A percentile compares a stretch with the other conserved stretches of the same genome.
Conservation (phyloP, 805 yeast genomes). For the Hanseniaspora occidentalis region DNA sequence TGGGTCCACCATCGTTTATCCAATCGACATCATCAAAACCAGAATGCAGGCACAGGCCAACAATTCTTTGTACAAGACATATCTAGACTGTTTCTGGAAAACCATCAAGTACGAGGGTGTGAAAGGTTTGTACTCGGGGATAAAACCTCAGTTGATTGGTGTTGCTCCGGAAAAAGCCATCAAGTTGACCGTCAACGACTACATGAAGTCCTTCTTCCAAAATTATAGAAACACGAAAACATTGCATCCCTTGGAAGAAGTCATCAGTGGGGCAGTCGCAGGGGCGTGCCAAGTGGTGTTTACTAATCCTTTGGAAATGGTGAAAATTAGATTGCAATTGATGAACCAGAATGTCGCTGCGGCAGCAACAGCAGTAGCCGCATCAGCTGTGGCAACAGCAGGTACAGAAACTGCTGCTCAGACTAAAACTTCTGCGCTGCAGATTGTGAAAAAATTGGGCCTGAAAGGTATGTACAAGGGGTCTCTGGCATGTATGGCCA, state of each 20-base stretch:
- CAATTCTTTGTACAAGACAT: constrained; percentile 57
- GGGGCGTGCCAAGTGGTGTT: constrained; percentile 95
- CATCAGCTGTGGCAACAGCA: no score
- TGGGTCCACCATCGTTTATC: constrained; percentile 97
- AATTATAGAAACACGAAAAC: constrained; percentile 33
- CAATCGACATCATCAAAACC: constrained; percentile 91
- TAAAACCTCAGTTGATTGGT: constrained; percentile 89
- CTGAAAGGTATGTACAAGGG: constrained; percentile 83
- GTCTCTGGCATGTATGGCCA: constrained; percentile 75
- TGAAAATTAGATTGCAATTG: constrained; percentile 87
- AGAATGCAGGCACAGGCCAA: constrained; percentile 94
- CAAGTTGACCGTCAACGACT: constrained; percentile 86
- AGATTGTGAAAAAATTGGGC: constrained; percentile 70
- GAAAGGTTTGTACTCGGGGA: constrained; percentile 80
- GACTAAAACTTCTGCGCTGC: constrained; percentile 27
- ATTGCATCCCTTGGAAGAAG: constrained; percentile 40
- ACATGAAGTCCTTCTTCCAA: constrained; percentile 66
- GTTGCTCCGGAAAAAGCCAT: constrained; percentile 98
- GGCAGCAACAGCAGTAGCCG: constrained; percentile 27
- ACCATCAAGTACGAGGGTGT: constrained; percentile 69
- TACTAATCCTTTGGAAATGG: constrained; percentile 93
- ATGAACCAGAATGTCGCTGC: constrained; percentile 60
- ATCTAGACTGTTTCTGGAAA: constrained; percentile 75
- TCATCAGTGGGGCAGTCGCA: constrained; percentile 83
- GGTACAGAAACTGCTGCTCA: constrained; percentile 9